Conservation (phyloP, 2,329 filamentous ascomycete species). For the Eutypella sp. region DNA sequence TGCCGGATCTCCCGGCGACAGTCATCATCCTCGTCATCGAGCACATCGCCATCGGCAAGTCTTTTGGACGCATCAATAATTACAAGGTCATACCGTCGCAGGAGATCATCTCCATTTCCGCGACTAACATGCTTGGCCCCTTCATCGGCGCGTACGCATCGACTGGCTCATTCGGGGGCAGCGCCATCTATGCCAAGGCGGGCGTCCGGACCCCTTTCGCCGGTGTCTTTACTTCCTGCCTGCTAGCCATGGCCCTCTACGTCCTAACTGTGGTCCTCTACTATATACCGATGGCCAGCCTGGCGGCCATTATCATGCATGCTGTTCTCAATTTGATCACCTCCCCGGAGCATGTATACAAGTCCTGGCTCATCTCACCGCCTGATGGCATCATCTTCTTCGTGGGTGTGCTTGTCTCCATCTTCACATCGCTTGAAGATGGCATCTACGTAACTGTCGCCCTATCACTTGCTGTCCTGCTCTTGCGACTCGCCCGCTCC, state of each 20-base stretch:
- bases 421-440: constrained; percentile 46
- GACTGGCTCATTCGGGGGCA: constrained; percentile 53
- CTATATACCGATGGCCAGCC: constrained; percentile 68
- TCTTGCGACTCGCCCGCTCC: constrained; percentile 41
- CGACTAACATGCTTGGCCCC: constrained; percentile 68
- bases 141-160: constrained; percentile 58
- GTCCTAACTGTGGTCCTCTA: constrained; percentile 73
- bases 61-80: constrained; percentile 71
- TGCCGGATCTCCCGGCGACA: constrained; percentile 60
- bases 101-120: constrained; percentile 70
- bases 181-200: constrained; percentile 79
- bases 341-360: constrained; percentile 67
- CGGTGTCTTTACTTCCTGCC: constrained; percentile 70
- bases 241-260: constrained; percentile 74
- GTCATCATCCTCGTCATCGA: constrained; percentile 74
- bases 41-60: constrained; percentile 78
- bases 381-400: constrained; percentile 73
- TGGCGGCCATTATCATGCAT: constrained; percentile 77
- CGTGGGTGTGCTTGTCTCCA: constrained; percentile 57
- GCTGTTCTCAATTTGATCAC: constrained; percentile 74
- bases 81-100: constrained; percentile 74
- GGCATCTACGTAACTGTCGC: constrained; percentile 46
- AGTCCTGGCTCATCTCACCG: constrained; percentile 73
- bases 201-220: constrained; percentile 76
- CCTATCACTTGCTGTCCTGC: constrained; percentile 36